Percentiles rank a stretch among this genome's conserved stretches.
Conservation (phyloP, 2,329 filamentous ascomycete species). For the Botrytis aclada region DNA sequence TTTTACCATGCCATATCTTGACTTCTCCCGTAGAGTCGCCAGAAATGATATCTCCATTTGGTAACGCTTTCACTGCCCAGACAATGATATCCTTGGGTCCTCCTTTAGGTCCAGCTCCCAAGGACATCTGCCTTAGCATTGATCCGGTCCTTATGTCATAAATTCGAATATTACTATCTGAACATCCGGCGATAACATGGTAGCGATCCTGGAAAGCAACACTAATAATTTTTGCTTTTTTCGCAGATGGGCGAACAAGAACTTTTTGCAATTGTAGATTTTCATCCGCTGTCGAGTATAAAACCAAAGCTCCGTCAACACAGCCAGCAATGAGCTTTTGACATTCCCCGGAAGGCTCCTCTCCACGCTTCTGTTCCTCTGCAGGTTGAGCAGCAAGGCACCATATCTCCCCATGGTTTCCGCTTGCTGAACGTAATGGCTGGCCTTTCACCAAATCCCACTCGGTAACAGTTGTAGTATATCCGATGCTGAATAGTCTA, state of each 20-base stretch:
- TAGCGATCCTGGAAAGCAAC: conserved; percentile 84
- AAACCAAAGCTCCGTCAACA: conserved; percentile 82
- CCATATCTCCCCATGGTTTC: conserved; percentile 96
- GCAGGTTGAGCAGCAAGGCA: conserved; percentile 83
- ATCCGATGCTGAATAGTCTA: conserved; percentile 93
- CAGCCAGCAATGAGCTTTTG: conserved; percentile 82
- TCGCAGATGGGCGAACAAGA: conserved; percentile 71
- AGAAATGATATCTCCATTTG: conserved; percentile 86
- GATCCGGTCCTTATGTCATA: conserved; percentile 81
- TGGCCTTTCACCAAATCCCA: conserved; percentile 84
- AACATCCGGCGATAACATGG: conserved; percentile 83
- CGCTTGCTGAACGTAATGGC: conserved; percentile 78
- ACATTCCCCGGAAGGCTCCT: conserved; percentile 36
- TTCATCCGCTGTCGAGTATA: conserved; percentile 82
- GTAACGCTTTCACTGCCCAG: conserved; percentile 87
- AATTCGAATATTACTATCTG: conserved; percentile 91
- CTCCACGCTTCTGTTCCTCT: conserved; percentile 29
- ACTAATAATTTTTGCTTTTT: conserved; percentile 85
- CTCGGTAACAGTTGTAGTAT: conserved; percentile 87
- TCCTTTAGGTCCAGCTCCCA: conserved; percentile 74
- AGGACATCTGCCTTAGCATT: conserved; percentile 75
- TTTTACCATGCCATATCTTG: conserved; percentile 90
- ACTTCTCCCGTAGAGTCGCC: conserved; percentile 94
- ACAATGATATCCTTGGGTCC: conserved; percentile 83
- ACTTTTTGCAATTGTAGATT: conserved; percentile 78